Base-by-base conservation (phyloP, 2,329 filamentous ascomycete species). In the Aspergillus pseudoviridinutans region DNA sequence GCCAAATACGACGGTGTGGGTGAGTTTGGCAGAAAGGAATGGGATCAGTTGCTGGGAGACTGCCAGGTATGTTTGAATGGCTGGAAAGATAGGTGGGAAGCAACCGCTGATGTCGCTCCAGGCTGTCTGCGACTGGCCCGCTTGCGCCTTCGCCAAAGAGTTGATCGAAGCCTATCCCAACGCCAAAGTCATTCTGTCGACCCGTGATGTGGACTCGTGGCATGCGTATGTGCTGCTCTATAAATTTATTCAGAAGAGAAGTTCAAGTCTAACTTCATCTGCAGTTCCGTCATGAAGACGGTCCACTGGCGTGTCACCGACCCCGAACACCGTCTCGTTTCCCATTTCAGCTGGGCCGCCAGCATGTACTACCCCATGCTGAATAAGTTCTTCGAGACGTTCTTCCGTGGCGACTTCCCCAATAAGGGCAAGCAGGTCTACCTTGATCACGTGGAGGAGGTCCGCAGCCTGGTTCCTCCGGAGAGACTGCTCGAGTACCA, bases 111-210 rank as follows among this genome's bases (percentile, higher is more conserved):
- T 47, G 6, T 22, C 50, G 27, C 12, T 49, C 25, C 55, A 84
- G 74, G 86, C 86, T 47, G 84, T 89, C 20, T 87, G 84, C 71
- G 87, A 89, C 77, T 87, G 83, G 83, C 87, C 87, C 8, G 83
- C 84, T 25, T 83, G 85, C 49, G 83, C 84, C 47, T 90, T 90
- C 66, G 84, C 84, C 54, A 82, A 86, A 71, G 87, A 90, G 71
- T 79, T 90, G 59, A 87, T 89, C 61, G 83, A 87, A 67, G 85
- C 86, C 17, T 90, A 90, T 69, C 87, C 87, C 1, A 84, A 89
- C 55, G 87, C 87, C 57, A 90, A 90, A 73, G 83, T 90, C 54
- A 81, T 91, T 51, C 77, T 90, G 61, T 87, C 85, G 14, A 86
- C 82, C 57, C 82, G 87, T 49, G 84, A 88, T 57, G 83, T 88